Conservation (phyloP, 2,329 filamentous ascomycete species). For the Talaromyces sp. region DNA sequence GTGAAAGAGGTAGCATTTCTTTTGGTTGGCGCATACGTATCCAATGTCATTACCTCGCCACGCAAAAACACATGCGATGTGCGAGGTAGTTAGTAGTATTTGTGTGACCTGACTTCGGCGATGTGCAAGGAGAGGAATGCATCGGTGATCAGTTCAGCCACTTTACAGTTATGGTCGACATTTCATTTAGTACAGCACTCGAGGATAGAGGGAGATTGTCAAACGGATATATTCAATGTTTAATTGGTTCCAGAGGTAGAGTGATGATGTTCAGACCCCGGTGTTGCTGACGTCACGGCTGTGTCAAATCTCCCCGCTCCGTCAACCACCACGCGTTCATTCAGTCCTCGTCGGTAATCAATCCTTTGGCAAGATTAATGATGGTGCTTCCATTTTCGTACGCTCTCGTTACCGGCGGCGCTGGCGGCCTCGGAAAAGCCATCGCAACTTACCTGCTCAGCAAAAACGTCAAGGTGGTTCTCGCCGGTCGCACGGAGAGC, state of each 20-base stretch:
- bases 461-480: background rate
- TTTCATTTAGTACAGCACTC: no score
- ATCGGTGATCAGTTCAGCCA: background rate
- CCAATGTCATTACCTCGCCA: background rate
- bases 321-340: background rate
- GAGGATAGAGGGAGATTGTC: background rate
- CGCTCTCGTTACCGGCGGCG: background rate
- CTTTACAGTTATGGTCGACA: background rate
- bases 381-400: background rate
- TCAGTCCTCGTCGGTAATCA: background rate
- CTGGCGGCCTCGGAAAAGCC: conserved; percentile 2
- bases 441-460: background rate
- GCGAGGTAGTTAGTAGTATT: background rate
- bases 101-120: background rate
- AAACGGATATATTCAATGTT: background rate
- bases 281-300: background rate
- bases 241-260: background rate
- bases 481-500: conserved; percentile 1
- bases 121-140: background rate
- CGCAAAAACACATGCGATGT: no score
- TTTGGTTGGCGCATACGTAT: background rate
- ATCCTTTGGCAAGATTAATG: background rate
- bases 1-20: background rate
- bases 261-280: background rate
- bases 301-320: background rate